Evolutionary conservation across 306 rosid species (phyloP).

Genomic region (Alnus glutinosa): DNA sequence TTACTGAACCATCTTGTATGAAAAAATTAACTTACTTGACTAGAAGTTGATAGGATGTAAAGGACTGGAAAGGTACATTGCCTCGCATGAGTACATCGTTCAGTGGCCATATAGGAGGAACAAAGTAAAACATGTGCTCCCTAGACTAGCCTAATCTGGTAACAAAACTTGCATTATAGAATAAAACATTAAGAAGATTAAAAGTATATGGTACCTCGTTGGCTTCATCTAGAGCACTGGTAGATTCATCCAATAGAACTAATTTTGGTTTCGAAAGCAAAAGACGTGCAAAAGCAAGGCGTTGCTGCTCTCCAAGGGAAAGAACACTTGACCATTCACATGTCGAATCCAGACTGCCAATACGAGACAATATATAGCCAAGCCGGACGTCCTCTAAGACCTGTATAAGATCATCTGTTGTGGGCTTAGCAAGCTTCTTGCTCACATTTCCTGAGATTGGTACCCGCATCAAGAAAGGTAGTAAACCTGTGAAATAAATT

Average conservation of each 20-base stretch:
- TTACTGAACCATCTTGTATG: neutral
- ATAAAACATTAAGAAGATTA: conserved; percentile 5
- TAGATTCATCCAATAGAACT: conserved; percentile 86
- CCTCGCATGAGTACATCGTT: neutral
- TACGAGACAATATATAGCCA: conserved; percentile 74
- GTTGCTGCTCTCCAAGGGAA: conserved; percentile 97
- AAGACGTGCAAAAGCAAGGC: conserved; percentile 92
- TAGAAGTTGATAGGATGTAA: neutral
- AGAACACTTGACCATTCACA: conserved; percentile 98
- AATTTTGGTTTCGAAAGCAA: conserved; percentile 79
- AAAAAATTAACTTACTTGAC: neutral
- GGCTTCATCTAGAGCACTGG: conserved; percentile 92
- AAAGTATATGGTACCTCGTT: conserved; percentile 70
- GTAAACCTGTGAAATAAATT: conserved; percentile 52
- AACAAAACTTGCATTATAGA: conserved; percentile 4
- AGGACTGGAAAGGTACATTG: neutral
- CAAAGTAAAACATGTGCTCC: neutral
- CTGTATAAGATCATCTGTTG: conserved; percentile 67
- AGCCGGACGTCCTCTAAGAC: conserved; percentile 81
- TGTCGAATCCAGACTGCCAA: conserved; percentile 63
- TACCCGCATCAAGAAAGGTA: conserved; percentile 66
- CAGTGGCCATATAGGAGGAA: neutral
- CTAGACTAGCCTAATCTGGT: neutral
- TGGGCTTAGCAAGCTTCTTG: conserved; percentile 54
- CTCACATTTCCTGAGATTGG: conserved; percentile 37